phyloP scores from a whole-genome alignment of 345 rosid genomes.

The Psidium friedrichsthalianum region DNA sequence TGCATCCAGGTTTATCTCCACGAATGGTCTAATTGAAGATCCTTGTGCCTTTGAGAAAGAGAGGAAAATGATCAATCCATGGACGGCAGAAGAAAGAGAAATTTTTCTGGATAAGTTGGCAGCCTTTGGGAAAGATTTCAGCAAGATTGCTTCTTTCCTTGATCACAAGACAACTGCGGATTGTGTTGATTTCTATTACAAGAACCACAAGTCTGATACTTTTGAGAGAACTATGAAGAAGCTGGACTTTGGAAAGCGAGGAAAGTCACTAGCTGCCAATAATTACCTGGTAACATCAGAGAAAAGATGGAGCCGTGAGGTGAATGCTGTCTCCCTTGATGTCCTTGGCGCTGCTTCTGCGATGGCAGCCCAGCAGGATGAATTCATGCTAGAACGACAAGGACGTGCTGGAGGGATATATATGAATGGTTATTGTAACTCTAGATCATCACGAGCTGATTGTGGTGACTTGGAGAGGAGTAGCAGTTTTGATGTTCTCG shows the following conservation, averaged over 20 bases:
- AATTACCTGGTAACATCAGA: conserved; percentile 53
- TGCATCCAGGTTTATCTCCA: conserved; percentile 51
- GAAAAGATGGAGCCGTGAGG: conserved; percentile 61
- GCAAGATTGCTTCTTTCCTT: conserved; percentile 73
- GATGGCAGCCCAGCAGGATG: conserved; percentile 61
- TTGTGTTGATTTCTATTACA: conserved; percentile 94
- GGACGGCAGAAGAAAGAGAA: conserved; percentile 74
- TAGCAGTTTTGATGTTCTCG: conserved; percentile 33
- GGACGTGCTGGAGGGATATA: conserved; percentile 28
- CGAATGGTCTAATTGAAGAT: conserved; percentile 84
- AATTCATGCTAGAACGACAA: conserved; percentile 18
- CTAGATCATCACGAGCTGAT: conserved; percentile 26
- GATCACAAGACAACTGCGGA: conserved; percentile 90
- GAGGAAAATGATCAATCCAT: conserved; percentile 76
- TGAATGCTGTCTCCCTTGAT: conserved; percentile 65
- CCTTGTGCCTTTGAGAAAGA: conserved; percentile 87
- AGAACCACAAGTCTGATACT: conserved; percentile 89
- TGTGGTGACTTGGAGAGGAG: conserved; percentile 38
- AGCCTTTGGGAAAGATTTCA: conserved; percentile 72
- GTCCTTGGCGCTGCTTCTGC: conserved; percentile 68
- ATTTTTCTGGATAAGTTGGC: conserved; percentile 68
- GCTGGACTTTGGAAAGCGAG: conserved; percentile 36
- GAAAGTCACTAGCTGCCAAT: conserved; percentile 37
- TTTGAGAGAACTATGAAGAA: conserved; percentile 79
- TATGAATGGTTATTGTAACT: conserved; percentile 29